Base-by-base conservation (phyloP, 192 early-diverging fungal species). In the Geosiphon pyriformis region DNA sequence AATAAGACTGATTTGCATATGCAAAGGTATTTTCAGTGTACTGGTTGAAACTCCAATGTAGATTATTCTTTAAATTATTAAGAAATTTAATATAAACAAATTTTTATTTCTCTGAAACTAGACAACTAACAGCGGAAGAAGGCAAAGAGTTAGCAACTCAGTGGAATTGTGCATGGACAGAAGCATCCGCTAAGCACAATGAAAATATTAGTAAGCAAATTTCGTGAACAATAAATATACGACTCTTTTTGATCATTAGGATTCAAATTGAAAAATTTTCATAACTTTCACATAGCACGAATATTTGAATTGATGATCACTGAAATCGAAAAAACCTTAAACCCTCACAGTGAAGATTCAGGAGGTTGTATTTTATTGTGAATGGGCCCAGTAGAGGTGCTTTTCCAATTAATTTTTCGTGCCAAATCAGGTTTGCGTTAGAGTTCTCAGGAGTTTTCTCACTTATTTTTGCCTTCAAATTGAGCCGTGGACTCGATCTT, bases 121-220 rank as follows among this genome's bases (percentile, higher is more conserved):
- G 90, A 54, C 86, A 92, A 75, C 87, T 98, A n/a, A 66, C 88
- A 8, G 59, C 73, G 0, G 82, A 90, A 27, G 94, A 99, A 69
- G 92, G 87, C 51, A 74, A 87, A 58, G 81, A 83, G 32, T 65
- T 92, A 25, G 92, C 96, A n/a, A 70, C 81, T 25, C 77, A 86
- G 63, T 97, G 91, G 89, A 81, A 85, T 25, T 97, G 95, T 64
- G 80, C 91, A 30, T 89, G 84, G 58, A 80, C 94, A 51, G 96
- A 99, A 73, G 86, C 90, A 8, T 93, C 90, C 20, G 96, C 96
- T 0, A 96, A 95, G 72, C 86, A 90, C 59, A 92, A 94, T 69
- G 84, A 88, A 50, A 96, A 95, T 69, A 92, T 97, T 70, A 82
- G 85, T 83, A 78, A 72, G 80, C 61, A 23, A n/a, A n/a, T n/a